A percentile compares a stretch with the other conserved stretches of the same genome.
phyloP scores from a whole-genome alignment of 2,329 filamentous ascomycete species.

The Botrytis aclada region DNA sequence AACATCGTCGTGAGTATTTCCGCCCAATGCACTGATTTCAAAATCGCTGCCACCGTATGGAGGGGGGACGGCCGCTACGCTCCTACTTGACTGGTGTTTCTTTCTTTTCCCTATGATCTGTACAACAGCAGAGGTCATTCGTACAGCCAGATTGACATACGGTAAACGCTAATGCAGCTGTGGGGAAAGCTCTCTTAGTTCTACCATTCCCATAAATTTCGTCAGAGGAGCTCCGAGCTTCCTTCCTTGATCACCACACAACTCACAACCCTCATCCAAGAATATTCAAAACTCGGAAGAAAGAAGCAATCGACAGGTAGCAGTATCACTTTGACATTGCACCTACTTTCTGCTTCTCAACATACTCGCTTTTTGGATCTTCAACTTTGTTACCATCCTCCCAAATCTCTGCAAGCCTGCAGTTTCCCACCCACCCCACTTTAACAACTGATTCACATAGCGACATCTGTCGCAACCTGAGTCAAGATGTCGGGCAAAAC shows the following conservation, averaged over 20 bases:
- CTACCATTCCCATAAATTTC: conserved; percentile 13
- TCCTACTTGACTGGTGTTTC: background rate
- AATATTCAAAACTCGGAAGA: background rate
- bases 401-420: background rate
- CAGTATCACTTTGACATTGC: background rate
- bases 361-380: conserved; percentile 4
- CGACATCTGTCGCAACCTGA: conserved; percentile 10
- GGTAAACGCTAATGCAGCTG: conserved; percentile 6
- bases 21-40: background rate
- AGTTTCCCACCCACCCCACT: background rate
- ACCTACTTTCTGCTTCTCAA: background rate
- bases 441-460: background rate
- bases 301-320: background rate
- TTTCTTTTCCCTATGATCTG: background rate
- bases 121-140: background rate
- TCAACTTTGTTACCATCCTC: background rate
- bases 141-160: background rate
- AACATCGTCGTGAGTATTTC: background rate
- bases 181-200: conserved; percentile 13
- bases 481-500: conserved; percentile 26
- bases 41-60: background rate
- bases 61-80: background rate
- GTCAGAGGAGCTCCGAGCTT: conserved; percentile 14
- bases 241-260: conserved; percentile 11
- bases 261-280: conserved; percentile 4